A percentile compares a stretch with the other conserved stretches of the same genome.
Evolutionary conservation across 2,329 filamentous ascomycete genomes (phyloP).

Genomic region (Elsinoe fawcettii): DNA sequence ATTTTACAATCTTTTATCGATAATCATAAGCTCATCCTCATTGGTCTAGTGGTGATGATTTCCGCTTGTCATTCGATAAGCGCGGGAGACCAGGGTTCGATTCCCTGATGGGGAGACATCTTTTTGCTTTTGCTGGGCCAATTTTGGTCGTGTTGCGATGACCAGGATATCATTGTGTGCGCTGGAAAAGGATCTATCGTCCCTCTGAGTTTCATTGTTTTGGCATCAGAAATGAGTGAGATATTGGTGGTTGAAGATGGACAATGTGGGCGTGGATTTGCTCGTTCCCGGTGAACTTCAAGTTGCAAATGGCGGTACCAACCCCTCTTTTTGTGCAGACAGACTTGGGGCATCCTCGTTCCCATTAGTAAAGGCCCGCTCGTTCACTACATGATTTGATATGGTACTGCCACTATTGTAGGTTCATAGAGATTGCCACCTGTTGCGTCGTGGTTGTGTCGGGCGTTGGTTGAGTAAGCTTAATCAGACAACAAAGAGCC

Average conservation of each 20-base stretch:
- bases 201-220: no score
- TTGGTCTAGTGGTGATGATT: slow-evolving; percentile 15
- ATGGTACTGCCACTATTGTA: no score
- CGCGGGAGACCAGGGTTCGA: slow-evolving; percentile 17
- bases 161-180: not conserved
- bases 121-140: not conserved
- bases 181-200: not conserved
- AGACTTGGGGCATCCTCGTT: no score
- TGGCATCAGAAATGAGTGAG: not conserved
- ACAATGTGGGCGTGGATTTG: not conserved
- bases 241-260: not conserved
- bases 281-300: not conserved
- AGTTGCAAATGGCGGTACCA: not conserved
- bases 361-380: no score
- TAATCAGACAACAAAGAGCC: no score
- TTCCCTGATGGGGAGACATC: slow-evolving; percentile 15
- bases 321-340: not conserved
- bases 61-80: slow-evolving; percentile 13
- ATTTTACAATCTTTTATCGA: not conserved
- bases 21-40: not conserved
- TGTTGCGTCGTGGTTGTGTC: no score
- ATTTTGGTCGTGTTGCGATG: not conserved
- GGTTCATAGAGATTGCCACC: no score
- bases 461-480: no score
- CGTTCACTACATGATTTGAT: no score